These are phyloP conservation scores for Fulvia fulva DNA, from an alignment of 2,329 filamentous ascomycete species.

Conservation along the genomic window DNA sequence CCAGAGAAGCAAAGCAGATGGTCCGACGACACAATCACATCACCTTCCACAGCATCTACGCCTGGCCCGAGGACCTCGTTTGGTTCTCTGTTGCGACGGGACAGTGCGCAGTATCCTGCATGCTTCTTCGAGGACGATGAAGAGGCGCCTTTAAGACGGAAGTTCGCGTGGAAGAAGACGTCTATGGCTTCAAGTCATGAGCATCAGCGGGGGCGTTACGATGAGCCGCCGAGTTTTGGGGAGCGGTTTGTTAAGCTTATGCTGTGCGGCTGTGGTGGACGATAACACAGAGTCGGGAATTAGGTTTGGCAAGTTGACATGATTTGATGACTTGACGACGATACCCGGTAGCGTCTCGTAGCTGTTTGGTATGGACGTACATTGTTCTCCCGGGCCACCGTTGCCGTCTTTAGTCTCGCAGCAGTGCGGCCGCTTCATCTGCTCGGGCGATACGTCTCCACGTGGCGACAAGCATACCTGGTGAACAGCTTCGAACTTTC, in stretches of 20 bases:
- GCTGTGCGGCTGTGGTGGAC: conserved; percentile 17
- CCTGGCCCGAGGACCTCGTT: conserved; percentile 24
- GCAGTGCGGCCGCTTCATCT: too few species aligned
- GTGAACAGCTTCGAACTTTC: too few species aligned
- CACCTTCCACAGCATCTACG: conserved; percentile 19
- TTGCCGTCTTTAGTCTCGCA: too few species aligned
- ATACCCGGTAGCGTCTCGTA: background rate
- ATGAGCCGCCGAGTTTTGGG: background rate
- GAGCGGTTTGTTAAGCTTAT: conserved; percentile 4
- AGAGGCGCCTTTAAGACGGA: conserved; percentile 20
- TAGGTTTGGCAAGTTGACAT: background rate
- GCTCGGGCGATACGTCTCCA: too few species aligned
- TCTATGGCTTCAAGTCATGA: background rate
- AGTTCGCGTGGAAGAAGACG: conserved; percentile 21
- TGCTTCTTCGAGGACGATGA: conserved; percentile 32
- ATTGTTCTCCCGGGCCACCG: background rate
- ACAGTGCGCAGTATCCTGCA: conserved; percentile 25
- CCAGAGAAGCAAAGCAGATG: conserved; percentile 19
- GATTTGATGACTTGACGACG: background rate
- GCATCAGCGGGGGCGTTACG: background rate
- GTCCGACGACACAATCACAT: conserved; percentile 30
- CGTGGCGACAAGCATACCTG: too few species aligned
- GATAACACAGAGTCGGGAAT: background rate
- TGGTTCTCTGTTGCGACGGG: conserved; percentile 19
- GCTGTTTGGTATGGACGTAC: background rate